phyloP scores from a whole-genome alignment of 2,329 filamentous ascomycete genomes.

The Penicillium sp. region DNA sequence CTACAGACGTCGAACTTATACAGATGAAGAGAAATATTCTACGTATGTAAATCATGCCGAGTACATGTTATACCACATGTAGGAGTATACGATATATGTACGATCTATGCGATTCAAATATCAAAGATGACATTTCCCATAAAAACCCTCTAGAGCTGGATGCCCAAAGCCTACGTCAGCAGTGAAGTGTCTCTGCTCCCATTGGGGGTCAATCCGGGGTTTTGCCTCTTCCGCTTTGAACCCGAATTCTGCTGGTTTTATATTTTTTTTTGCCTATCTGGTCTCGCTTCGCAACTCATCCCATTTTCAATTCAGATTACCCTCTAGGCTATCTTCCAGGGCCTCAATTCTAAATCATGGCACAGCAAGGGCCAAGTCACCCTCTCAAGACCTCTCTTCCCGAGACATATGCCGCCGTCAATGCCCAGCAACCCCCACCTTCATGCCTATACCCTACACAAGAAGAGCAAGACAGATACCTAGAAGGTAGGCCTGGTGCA shows the following conservation, averaged over 20 bases:
- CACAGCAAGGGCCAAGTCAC: conserved; percentile 38
- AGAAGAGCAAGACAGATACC: conserved; percentile 24
- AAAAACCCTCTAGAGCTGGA: not conserved
- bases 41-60: not conserved
- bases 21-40: not conserved
- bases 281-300: not conserved
- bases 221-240: conserved; percentile 5
- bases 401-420: conserved; percentile 40
- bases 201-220: not conserved
- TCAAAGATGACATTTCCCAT: not conserved
- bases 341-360: conserved; percentile 12
- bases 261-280: not conserved
- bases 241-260: not conserved
- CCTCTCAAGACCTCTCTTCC: conserved; percentile 60
- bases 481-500: conserved; percentile 39
- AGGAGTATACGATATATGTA: not conserved
- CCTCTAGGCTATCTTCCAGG: not conserved
- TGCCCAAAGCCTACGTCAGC: conserved; percentile 4
- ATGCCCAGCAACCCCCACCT: conserved; percentile 41
- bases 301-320: not conserved
- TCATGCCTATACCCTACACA: conserved; percentile 26
- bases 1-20: not conserved
- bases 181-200: not conserved
- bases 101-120: not conserved
- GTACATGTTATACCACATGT: not conserved